These are phyloP conservation scores for Astragalus membranaceus DNA, from an alignment of 306 rosid species.

Conservation along the genomic window DNA sequence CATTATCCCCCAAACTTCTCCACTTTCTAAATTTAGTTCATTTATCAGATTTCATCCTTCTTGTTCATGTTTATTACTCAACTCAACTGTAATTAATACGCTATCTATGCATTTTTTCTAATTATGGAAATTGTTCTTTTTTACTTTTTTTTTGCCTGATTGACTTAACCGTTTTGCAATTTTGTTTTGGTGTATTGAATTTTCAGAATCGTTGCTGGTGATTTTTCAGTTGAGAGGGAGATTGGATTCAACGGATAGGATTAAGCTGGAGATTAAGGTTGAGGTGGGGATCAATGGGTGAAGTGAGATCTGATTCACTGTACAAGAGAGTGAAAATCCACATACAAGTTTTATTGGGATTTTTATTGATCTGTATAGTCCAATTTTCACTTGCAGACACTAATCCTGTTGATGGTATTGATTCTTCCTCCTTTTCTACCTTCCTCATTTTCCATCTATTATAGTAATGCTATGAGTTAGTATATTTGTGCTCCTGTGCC, in stretches of 20 bases:
- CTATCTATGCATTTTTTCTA: not conserved
- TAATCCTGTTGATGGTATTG: conserved; percentile 62
- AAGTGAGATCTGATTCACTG: conserved; percentile 47
- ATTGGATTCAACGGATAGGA: conserved; percentile 10
- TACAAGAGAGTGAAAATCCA: conserved; percentile 41
- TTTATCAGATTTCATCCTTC: conserved; percentile 15
- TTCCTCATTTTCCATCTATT: conserved; percentile 17
- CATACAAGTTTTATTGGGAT: conserved; percentile 34
- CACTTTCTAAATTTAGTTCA: conserved; percentile 32
- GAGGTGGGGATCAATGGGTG: conserved; percentile 44
- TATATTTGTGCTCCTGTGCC: not conserved
- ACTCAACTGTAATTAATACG: not conserved
- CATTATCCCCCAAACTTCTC: conserved; percentile 33
- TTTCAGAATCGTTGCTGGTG: conserved; percentile 12
- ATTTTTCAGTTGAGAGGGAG: conserved; percentile 24
- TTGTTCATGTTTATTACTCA: not conserved
- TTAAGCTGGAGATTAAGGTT: conserved; percentile 25
- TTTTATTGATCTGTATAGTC: conserved; percentile 38
- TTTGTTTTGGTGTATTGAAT: conserved; percentile 11
- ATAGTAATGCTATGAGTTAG: conserved; percentile 8
- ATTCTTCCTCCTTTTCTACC: conserved; percentile 14
- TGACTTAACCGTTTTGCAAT: not conserved
- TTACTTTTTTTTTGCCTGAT: not conserved
- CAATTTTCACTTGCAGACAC: conserved; percentile 62
- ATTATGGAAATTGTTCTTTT: conserved; percentile 10